phyloP scores from a whole-genome alignment of 208 protist species.

The Sergeia podlipaevii region DNA sequence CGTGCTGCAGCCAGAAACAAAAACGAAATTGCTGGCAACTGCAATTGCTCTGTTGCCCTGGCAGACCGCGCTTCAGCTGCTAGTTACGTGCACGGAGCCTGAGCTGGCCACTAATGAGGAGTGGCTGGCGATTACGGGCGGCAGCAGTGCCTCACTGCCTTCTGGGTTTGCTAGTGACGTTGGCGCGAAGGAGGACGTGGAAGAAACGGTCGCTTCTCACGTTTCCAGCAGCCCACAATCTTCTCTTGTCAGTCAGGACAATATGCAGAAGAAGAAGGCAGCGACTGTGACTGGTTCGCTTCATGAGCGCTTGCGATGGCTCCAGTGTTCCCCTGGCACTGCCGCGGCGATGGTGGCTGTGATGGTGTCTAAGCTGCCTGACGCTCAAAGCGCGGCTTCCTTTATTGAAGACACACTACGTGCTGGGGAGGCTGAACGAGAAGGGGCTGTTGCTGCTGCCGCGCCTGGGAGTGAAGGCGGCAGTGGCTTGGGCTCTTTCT shows the following conservation, averaged over 20 bases:
- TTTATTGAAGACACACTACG: constrained; percentile 27
- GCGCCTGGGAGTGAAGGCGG: no score
- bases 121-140: constrained; percentile 21
- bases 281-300: not conserved
- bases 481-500: no score
- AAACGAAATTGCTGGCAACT: constrained; percentile 32
- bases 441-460: constrained; percentile 10
- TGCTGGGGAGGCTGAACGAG: not conserved
- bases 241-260: no score
- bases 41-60: constrained; percentile 49
- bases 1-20: constrained; percentile 37
- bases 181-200: not conserved
- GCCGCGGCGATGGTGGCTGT: constrained; percentile 54
- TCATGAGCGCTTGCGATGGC: constrained; percentile 29
- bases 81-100: constrained; percentile 46
- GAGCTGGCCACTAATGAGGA: constrained; percentile 27
- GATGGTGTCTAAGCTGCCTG: constrained; percentile 59
- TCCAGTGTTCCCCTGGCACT: constrained; percentile 30
- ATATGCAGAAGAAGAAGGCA: not conserved
- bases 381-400: constrained; percentile 22
- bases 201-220: not conserved
- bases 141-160: no score
- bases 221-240: no score
- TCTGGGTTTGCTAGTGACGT: not conserved
- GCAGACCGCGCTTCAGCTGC: constrained; percentile 36